phyloP scores from a whole-genome alignment of 352 stramenopile species.

The Halophytophthora polymorphica region DNA sequence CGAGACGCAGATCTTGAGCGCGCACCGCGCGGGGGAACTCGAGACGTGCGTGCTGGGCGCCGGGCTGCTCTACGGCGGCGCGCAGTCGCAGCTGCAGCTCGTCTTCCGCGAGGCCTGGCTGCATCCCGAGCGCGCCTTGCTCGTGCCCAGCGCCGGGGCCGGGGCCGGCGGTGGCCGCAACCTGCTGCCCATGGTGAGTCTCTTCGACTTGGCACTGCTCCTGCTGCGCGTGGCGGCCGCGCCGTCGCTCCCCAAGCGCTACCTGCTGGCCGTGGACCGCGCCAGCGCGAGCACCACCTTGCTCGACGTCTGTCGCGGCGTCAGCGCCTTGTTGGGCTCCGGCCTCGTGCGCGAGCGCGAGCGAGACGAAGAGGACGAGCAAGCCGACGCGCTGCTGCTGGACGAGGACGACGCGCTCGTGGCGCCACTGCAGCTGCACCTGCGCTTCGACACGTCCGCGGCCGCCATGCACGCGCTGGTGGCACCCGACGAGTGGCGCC shows the following conservation, averaged over 20 bases:
- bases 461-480: conserved; percentile 56
- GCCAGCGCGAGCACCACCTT: conserved; percentile 49
- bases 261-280: conserved; percentile 67
- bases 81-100: conserved; percentile 56
- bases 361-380: conserved; percentile 20
- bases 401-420: conserved; percentile 58
- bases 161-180: conserved; percentile 41
- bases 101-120: conserved; percentile 80
- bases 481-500: conserved; percentile 61
- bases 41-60: conserved; percentile 73
- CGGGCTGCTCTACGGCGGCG: conserved; percentile 76
- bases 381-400: conserved; percentile 55
- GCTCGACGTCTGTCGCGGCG: conserved; percentile 54
- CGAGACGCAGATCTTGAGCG: conserved; percentile 83
- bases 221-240: conserved; percentile 40
- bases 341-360: conserved; percentile 39
- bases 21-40: conserved; percentile 53
- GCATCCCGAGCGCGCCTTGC: conserved; percentile 42
- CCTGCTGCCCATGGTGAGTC: conserved; percentile 78
- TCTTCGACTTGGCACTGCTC: conserved; percentile 74
- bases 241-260: conserved; percentile 41
- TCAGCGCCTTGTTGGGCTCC: conserved; percentile 59
- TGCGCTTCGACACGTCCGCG: conserved; percentile 61
- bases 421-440: conserved; percentile 63
- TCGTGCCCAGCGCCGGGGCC: conserved; percentile 51